phyloP scores from a whole-genome alignment of 345 rosid species.

The Moricandia arvensis region DNA sequence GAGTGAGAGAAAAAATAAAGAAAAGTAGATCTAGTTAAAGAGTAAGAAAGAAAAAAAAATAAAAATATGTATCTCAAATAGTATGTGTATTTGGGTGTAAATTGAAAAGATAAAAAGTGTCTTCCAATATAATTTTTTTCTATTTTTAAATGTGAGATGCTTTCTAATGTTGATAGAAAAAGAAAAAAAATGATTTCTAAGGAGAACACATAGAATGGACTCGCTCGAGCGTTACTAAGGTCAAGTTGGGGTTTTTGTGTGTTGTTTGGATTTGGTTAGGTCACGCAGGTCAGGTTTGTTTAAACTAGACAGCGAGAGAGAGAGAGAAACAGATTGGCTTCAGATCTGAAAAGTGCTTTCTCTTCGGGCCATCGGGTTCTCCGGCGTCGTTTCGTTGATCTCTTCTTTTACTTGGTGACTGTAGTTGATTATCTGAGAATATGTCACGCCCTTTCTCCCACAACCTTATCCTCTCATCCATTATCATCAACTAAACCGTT shows the following conservation, averaged over 20 bases:
- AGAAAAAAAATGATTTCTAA: too few relatives aligned
- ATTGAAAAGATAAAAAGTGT: too few relatives aligned
- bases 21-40: too few relatives aligned
- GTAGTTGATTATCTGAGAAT: conserved; percentile 25
- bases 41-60: too few relatives aligned
- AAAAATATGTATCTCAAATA: too few relatives aligned
- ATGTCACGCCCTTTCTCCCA: conserved; percentile 36
- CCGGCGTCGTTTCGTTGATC: conserved; percentile 42
- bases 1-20: too few relatives aligned
- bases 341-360: conserved; percentile 30
- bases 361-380: conserved; percentile 14
- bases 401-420: conserved; percentile 9
- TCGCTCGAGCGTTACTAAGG: too few relatives aligned
- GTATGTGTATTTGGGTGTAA: too few relatives aligned
- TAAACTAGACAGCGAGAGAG: background rate
- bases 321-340: conserved; percentile 5
- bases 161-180: too few relatives aligned
- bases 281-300: background rate
- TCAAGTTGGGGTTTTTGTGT: conserved; percentile 11
- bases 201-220: too few relatives aligned
- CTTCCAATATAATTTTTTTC: too few relatives aligned
- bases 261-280: background rate
- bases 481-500: conserved; percentile 36
- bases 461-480: conserved; percentile 53
- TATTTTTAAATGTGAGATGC: too few relatives aligned